These are phyloP conservation scores for Phellinidium pouzarii DNA, from an alignment of 1,284 basidiomycete species.

Conservation along the genomic window DNA sequence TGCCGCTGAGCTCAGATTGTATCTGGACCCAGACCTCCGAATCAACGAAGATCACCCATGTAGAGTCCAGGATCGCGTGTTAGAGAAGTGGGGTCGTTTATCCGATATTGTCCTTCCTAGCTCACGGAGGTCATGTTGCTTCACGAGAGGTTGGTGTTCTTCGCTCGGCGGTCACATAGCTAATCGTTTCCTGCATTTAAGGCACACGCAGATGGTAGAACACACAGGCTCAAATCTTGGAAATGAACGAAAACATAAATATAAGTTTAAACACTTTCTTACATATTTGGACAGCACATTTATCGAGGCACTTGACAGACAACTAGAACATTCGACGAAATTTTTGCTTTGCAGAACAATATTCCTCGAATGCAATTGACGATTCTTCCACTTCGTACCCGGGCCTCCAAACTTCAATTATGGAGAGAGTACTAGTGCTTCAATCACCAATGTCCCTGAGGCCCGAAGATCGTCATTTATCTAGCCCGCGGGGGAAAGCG, in stretches of 20 bases:
- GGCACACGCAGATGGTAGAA: conserved; percentile 70
- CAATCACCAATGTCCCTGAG: background rate
- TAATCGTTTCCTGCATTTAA: conserved; percentile 29
- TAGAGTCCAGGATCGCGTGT: conserved; percentile 52
- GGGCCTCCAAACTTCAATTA: conserved; percentile 14
- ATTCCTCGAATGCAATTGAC: conserved; percentile 21
- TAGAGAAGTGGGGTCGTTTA: conserved; percentile 66
- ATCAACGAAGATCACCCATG: conserved; percentile 22
- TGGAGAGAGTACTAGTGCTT: background rate
- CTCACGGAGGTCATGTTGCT: conserved; percentile 61
- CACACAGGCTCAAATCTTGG: conserved; percentile 68
- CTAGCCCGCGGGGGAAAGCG: conserved; percentile 56
- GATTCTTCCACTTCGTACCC: conserved; percentile 55
- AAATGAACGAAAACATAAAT: conserved; percentile 58
- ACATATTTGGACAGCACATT: conserved; percentile 1
- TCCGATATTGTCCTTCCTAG: conserved; percentile 72
- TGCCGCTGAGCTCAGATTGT: conserved; percentile 35
- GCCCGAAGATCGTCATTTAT: conserved; percentile 30
- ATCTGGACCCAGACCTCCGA: conserved; percentile 35
- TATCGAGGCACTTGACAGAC: conserved; percentile 40
- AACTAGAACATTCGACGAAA: conserved; percentile 48
- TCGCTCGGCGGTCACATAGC: background rate
- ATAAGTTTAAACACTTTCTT: conserved; percentile 31
- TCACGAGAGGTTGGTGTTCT: conserved; percentile 55
- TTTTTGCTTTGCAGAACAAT: conserved; percentile 31